These are phyloP conservation scores for Leucaena leucocephala DNA, from an alignment of 306 rosid species.

Conservation along the genomic window DNA sequence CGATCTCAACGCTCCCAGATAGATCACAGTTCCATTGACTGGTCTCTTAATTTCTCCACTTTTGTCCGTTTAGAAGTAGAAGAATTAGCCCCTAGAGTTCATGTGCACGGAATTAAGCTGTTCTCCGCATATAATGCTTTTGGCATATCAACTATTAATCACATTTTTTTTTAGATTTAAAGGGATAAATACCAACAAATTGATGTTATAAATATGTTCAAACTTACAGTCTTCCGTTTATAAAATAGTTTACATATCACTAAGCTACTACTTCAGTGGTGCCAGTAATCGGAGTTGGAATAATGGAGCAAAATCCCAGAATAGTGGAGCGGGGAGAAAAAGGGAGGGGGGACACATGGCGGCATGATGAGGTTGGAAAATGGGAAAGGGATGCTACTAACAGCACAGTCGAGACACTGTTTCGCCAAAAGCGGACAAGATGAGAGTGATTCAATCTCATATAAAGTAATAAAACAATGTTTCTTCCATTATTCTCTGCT, in stretches of 20 bases:
- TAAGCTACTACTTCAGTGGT: too few relatives aligned
- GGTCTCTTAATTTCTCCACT: background rate
- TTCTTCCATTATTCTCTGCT: too few relatives aligned
- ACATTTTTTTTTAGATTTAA: too few relatives aligned
- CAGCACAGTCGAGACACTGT: background rate
- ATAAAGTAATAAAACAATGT: too few relatives aligned
- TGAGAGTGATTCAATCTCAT: background rate
- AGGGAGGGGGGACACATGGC: background rate
- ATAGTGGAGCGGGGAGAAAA: background rate
- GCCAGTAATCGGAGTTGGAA: background rate
- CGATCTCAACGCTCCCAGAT: background rate
- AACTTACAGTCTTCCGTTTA: too few relatives aligned
- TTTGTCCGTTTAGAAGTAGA: background rate
- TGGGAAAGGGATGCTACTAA: background rate
- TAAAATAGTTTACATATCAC: too few relatives aligned
- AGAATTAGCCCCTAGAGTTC: background rate
- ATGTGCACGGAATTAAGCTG: background rate
- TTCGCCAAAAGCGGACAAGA: constrained; percentile 8
- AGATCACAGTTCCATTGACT: background rate
- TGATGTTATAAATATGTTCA: too few relatives aligned
- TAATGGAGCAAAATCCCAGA: background rate
- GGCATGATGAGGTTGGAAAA: constrained; percentile 14
- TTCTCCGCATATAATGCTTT: background rate
- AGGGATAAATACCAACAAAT: too few relatives aligned
- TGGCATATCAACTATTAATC: too few relatives aligned